phyloP scores from a whole-genome alignment of 2,329 filamentous ascomycete species.

The Pseudogymnoascus sp. region DNA sequence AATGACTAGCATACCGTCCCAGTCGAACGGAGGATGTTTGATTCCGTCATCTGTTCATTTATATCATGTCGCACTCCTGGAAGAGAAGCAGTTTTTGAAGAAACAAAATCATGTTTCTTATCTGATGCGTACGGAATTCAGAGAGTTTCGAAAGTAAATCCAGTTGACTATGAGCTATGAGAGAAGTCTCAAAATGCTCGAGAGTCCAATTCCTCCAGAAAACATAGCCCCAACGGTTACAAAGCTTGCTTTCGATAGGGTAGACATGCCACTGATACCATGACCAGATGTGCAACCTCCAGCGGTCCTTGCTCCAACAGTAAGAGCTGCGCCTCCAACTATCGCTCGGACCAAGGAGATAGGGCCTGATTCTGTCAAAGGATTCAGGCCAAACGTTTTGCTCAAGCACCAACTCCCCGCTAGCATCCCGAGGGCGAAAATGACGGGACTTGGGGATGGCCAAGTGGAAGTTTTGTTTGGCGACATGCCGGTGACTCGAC shows the following conservation, averaged over 20 bases:
- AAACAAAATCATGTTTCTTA: too few species aligned
- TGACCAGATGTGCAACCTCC: conserved; percentile 63
- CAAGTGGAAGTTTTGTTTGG: not conserved
- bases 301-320: conserved; percentile 50
- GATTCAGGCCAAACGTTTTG: conserved; percentile 11
- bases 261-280: conserved; percentile 56
- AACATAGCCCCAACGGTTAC: conserved; percentile 53
- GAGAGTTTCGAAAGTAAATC: too few species aligned
- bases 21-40: too few species aligned
- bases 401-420: conserved; percentile 34
- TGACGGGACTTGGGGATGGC: conserved; percentile 21
- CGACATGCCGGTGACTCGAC: conserved; percentile 31
- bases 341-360: conserved; percentile 34
- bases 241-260: conserved; percentile 52
- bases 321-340: conserved; percentile 47
- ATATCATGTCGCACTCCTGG: too few species aligned
- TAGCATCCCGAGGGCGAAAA: conserved; percentile 45
- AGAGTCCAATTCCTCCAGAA: conserved; percentile 36
- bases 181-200: not conserved
- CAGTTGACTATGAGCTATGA: not conserved
- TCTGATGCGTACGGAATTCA: too few species aligned
- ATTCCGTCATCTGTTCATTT: too few species aligned
- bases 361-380: conserved; percentile 20
- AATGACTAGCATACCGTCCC: too few species aligned
- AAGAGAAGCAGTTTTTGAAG: too few species aligned